These are phyloP conservation scores for Pezizomycotina sp. DNA, from an alignment of 2,329 filamentous ascomycete genomes.

Conservation along the genomic window DNA sequence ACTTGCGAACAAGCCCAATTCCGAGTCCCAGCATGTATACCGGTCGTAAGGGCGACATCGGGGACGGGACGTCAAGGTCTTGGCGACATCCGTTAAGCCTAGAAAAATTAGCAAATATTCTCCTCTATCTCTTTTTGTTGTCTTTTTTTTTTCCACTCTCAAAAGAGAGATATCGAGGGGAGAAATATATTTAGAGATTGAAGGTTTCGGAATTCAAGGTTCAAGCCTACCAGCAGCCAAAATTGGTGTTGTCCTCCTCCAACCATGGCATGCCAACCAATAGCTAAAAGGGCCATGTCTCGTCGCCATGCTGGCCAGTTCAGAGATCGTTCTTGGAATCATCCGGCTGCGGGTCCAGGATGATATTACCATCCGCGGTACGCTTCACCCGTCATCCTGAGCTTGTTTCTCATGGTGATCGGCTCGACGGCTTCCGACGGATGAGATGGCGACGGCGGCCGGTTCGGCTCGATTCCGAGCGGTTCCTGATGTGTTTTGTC, in stretches of 20 bases:
- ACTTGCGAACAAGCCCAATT: constrained; percentile 69
- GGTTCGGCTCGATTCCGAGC: constrained; percentile 16
- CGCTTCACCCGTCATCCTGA: constrained; percentile 46
- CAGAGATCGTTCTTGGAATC: constrained; percentile 74
- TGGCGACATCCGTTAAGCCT: constrained; percentile 57
- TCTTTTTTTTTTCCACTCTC: too few relatives aligned
- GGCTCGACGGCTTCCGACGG: constrained; percentile 7
- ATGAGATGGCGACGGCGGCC: constrained; percentile 4
- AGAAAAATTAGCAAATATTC: too few relatives aligned
- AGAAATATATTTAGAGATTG: background rate
- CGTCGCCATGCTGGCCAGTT: constrained; percentile 78
- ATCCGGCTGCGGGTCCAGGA: constrained; percentile 81
- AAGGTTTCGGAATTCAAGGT: background rate
- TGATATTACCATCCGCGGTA: constrained; percentile 65
- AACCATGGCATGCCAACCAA: constrained; percentile 85
- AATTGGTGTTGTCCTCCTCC: constrained; percentile 84
- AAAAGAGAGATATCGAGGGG: too few relatives aligned
- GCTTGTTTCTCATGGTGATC: constrained; percentile 7
- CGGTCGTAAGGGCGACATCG: constrained; percentile 64
- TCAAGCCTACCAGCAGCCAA: constrained; percentile 55
- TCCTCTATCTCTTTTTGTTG: too few relatives aligned
- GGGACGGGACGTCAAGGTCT: constrained; percentile 51
- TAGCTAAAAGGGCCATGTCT: constrained; percentile 59
- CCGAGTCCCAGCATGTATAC: constrained; percentile 89
- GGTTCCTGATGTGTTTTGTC: constrained; percentile 19